Percentiles rank a stretch among this genome's conserved stretches.
These are phyloP conservation scores for Diaporthe caulivora DNA, from an alignment of 2,329 filamentous ascomycete species.

Conservation along the genomic window DNA sequence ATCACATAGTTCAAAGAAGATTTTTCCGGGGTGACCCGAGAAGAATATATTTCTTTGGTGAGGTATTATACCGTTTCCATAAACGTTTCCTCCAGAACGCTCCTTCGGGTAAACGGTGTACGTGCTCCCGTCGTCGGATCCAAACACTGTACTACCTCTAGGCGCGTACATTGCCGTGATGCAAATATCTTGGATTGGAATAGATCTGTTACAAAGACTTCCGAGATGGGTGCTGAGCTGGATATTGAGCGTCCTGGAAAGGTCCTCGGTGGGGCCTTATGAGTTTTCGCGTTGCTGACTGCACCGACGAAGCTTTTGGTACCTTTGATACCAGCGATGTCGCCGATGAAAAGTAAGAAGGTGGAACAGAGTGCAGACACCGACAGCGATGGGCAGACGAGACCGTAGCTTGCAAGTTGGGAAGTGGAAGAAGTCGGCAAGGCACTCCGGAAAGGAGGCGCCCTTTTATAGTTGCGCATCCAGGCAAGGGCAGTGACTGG, in stretches of 20 bases:
- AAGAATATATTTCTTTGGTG: too few relatives aligned
- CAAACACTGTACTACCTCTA: too few relatives aligned
- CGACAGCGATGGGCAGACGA: not conserved
- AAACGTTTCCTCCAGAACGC: too few relatives aligned
- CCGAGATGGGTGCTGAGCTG: not conserved
- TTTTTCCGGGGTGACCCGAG: not conserved
- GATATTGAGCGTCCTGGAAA: not conserved
- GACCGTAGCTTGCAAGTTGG: not conserved
- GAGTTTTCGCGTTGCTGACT: not conserved
- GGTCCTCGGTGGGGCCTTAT: not conserved
- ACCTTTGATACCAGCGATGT: not conserved
- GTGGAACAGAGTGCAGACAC: too few relatives aligned
- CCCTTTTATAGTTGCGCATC: not conserved
- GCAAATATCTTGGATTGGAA: not conserved
- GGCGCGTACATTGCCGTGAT: not conserved
- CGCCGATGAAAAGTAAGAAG: not conserved
- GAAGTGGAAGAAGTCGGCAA: not conserved
- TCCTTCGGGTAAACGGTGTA: too few relatives aligned
- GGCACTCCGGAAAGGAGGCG: not conserved
- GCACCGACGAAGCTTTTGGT: not conserved
- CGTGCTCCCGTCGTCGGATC: too few relatives aligned
- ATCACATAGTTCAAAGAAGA: not conserved
- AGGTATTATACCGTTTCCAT: too few relatives aligned
- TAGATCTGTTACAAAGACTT: rapidly evolving
- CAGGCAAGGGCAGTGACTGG: not conserved